These are phyloP conservation scores for Emergomyces pasteurianus DNA, from an alignment of 2,329 filamentous ascomycete genomes.

Conservation along the genomic window DNA sequence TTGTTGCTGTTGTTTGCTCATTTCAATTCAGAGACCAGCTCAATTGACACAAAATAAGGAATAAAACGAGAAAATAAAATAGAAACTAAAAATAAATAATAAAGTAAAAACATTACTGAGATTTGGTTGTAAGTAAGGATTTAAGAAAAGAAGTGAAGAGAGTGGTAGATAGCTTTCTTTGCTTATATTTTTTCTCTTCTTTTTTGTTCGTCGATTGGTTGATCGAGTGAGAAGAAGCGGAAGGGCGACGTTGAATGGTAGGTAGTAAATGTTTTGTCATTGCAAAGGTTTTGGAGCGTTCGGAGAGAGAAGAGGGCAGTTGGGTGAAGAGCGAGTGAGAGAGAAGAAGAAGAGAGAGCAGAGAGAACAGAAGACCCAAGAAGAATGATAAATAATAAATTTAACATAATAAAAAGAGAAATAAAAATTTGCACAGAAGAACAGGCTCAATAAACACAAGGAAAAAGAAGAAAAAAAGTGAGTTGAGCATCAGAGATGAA, in stretches of 20 bases:
- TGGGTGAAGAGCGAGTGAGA: neutral
- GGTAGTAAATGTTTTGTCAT: too few species aligned
- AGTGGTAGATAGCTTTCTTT: too few species aligned
- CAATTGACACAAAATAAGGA: neutral
- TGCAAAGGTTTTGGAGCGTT: too few species aligned
- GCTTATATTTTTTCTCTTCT: too few species aligned
- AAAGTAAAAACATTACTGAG: neutral
- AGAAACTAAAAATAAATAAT: neutral
- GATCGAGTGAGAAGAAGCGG: too few species aligned
- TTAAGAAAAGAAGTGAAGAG: neutral
- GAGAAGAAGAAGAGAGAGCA: neutral
- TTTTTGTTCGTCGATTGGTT: neutral
- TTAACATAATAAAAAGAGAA: neutral
- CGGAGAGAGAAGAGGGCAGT: too few species aligned
- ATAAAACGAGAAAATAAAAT: neutral
- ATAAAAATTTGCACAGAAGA: conserved; percentile 7
- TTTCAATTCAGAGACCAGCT: too few species aligned
- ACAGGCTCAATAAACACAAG: neutral
- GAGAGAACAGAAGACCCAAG: neutral
- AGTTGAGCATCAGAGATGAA: neutral
- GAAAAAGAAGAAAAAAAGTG: neutral
- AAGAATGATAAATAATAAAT: too few species aligned
- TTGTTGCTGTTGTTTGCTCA: too few species aligned
- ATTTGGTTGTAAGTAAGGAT: neutral
- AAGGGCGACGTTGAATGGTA: too few species aligned